Conservation (phyloP, 2,329 filamentous ascomycete genomes). For the Paecilomyces sp. region DNA sequence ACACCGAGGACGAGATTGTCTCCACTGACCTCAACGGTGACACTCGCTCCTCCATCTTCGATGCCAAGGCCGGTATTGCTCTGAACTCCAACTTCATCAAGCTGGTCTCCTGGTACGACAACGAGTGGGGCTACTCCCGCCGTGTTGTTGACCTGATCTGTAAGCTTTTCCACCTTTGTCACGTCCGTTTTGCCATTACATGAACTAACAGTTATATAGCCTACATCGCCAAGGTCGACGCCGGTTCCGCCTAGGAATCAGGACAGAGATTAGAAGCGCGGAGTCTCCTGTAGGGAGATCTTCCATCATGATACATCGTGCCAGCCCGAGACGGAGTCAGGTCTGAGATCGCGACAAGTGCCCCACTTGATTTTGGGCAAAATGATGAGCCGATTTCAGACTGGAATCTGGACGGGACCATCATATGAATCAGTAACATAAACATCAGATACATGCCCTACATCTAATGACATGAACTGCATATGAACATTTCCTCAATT, state of each 20-base stretch:
- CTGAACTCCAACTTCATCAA: slow-evolving; percentile 99
- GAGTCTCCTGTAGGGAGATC: slow-evolving; percentile 23
- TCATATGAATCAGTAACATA: neutral
- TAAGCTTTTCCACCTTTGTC: slow-evolving; percentile 19
- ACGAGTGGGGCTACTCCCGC: slow-evolving; percentile 99
- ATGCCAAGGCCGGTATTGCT: slow-evolving; percentile 97
- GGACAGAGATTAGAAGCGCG: slow-evolving; percentile 21
- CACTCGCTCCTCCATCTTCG: slow-evolving; percentile 93
- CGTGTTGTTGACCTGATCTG: slow-evolving; percentile 72
- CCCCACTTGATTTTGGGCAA: neutral
- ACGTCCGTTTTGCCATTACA: neutral
- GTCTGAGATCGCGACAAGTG: neutral
- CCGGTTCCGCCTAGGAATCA: slow-evolving; percentile 32
- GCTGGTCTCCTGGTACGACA: slow-evolving; percentile 97
- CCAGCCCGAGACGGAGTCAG: neutral
- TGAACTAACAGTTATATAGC: slow-evolving; percentile 38
- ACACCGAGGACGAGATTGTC: slow-evolving; percentile 96
- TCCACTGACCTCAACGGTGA: slow-evolving; percentile 92
- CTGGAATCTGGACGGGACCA: neutral
- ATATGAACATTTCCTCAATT: neutral
- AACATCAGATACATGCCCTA: slow-evolving; percentile 11
- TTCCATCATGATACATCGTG: neutral
- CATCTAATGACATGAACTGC: slow-evolving; percentile 6
- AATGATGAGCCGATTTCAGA: slow-evolving; percentile 5
- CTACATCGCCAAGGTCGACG: slow-evolving; percentile 73